These are phyloP conservation scores for Glutinoglossum americanum DNA, from an alignment of 495 filamentous ascomycete genomes.

Conservation along the genomic window DNA sequence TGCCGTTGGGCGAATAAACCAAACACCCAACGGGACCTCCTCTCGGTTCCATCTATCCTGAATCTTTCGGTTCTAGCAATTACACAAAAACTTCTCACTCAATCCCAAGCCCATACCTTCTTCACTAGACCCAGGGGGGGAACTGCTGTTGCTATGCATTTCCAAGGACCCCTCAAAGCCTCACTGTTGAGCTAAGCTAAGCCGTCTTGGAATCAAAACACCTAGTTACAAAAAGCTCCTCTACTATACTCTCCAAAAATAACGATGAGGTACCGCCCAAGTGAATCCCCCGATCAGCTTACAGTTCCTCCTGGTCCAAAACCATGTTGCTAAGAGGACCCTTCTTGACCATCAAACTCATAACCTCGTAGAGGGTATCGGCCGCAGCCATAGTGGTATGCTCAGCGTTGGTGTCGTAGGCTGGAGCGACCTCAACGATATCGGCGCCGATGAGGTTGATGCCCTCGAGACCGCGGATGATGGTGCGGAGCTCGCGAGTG, in stretches of 20 bases:
- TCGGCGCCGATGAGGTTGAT: slow-evolving; percentile 62
- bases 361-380: slow-evolving; percentile 41
- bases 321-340: slow-evolving; percentile 20
- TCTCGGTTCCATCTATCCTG: neutral
- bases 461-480: slow-evolving; percentile 50
- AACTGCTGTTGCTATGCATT: neutral
- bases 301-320: neutral
- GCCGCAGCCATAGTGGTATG: slow-evolving; percentile 47
- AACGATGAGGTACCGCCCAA: neutral
- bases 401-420: slow-evolving; percentile 49
- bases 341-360: slow-evolving; percentile 45
- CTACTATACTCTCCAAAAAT: neutral
- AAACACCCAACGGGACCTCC: neutral
- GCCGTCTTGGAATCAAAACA: neutral
- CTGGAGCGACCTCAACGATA: slow-evolving; percentile 54
- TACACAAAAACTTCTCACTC: neutral
- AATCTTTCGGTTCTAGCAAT: neutral
- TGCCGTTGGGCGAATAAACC: too few species aligned
- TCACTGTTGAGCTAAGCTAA: neutral
- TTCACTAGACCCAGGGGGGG: neutral
- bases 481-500: slow-evolving; percentile 54
- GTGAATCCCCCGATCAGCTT: neutral
- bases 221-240: neutral
- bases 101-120: too few species aligned
- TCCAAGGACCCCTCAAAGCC: neutral